These are phyloP conservation scores for Tulasnella sp. DNA, from an alignment of 768 basidiomycete genomes.

Conservation along the genomic window DNA sequence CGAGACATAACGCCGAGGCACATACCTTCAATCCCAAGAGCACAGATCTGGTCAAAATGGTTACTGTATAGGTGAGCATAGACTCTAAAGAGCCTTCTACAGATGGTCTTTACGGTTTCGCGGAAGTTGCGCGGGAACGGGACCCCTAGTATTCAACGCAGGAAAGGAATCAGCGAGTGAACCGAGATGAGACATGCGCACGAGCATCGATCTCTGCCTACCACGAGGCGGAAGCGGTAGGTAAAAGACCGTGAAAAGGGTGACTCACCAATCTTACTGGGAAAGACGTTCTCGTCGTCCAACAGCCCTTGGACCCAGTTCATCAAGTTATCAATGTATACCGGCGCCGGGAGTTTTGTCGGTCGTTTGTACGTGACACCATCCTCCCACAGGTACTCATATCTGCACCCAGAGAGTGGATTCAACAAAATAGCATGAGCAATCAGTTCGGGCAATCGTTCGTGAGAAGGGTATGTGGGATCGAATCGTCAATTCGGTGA, in stretches of 20 bases:
- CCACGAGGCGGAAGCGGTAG: not conserved
- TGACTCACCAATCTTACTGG: constrained; percentile 76
- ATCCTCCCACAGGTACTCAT: constrained; percentile 93
- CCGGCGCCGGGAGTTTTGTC: constrained; percentile 87
- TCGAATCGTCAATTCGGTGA: not conserved
- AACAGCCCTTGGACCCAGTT: constrained; percentile 91
- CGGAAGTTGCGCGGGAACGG: constrained; percentile 85
- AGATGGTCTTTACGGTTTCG: constrained; percentile 81
- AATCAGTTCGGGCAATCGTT: not conserved
- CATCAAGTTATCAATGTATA: constrained; percentile 97
- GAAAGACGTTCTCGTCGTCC: constrained; percentile 87
- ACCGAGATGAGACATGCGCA: not conserved
- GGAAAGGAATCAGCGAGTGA: not conserved
- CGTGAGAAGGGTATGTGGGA: not conserved
- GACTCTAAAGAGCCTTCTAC: constrained; percentile 85
- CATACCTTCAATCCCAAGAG: constrained; percentile 91
- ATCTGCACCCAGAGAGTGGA: constrained; percentile 35
- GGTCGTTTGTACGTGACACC: constrained; percentile 76
- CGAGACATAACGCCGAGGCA: not conserved
- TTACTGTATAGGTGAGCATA: constrained; percentile 99
- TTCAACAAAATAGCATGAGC: not conserved
- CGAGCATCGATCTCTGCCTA: not conserved
- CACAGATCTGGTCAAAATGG: constrained; percentile 98
- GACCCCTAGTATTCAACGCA: constrained; percentile 43
- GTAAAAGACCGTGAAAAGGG: not conserved